These are phyloP conservation scores for Microthlaspi erraticum DNA, from an alignment of 345 rosid genomes.

Conservation along the genomic window DNA sequence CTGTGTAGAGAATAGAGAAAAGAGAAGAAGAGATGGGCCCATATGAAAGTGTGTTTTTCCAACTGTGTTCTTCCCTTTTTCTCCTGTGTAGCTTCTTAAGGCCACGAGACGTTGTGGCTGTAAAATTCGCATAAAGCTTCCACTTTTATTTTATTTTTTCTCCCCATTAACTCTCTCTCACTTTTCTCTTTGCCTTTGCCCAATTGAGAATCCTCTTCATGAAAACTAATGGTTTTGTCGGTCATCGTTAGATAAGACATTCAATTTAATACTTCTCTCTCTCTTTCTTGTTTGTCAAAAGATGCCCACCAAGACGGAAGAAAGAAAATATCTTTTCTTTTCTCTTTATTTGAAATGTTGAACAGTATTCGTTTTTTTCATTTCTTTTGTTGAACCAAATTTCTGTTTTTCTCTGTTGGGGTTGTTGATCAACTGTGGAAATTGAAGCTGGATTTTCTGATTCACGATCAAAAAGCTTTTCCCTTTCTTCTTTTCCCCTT, in stretches of 20 bases:
- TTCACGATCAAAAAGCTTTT: slow-evolving; percentile 36
- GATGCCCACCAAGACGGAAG: slow-evolving; percentile 44
- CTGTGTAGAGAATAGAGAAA: neutral
- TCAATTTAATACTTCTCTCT: slow-evolving; percentile 3
- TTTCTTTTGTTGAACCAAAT: slow-evolving; percentile 20
- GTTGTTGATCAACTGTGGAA: slow-evolving; percentile 41
- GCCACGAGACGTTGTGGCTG: slow-evolving; percentile 41
- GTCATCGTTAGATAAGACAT: slow-evolving; percentile 33
- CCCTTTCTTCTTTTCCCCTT: neutral
- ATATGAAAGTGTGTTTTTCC: slow-evolving; percentile 19
- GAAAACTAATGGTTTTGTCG: slow-evolving; percentile 43
- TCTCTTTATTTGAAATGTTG: slow-evolving; percentile 42
- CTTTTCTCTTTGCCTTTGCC: slow-evolving; percentile 32
- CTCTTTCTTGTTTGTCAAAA: slow-evolving; percentile 38
- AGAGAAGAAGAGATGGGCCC: slow-evolving; percentile 37
- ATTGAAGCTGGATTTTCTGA: slow-evolving; percentile 18
- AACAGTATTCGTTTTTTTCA: slow-evolving; percentile 18
- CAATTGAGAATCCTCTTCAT: slow-evolving; percentile 43
- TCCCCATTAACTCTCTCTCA: neutral
- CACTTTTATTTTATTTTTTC: slow-evolving; percentile 25
- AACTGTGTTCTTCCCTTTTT: slow-evolving; percentile 34
- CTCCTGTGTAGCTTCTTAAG: slow-evolving; percentile 23
- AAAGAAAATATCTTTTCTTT: neutral
- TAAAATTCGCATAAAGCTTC: slow-evolving; percentile 43
- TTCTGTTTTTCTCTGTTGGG: slow-evolving; percentile 2